Conservation (phyloP, 805 yeast species). For the Ogataea methylovora region DNA sequence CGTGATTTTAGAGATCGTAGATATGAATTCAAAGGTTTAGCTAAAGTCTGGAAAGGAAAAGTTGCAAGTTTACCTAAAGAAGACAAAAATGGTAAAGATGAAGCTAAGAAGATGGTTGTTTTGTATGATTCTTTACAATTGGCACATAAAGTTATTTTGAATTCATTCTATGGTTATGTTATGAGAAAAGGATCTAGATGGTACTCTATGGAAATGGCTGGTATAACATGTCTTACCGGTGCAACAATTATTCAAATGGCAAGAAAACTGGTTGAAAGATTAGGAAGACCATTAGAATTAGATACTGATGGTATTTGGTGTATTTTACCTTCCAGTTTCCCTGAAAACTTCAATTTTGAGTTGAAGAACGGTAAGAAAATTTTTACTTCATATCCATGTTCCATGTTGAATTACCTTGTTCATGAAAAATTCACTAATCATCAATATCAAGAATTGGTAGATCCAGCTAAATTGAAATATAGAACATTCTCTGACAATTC, state of each 20-base stretch:
- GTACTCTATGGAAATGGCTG: constrained; percentile 99
- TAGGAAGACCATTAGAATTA: constrained; percentile 91
- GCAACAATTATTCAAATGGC: constrained; percentile 99
- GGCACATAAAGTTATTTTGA: constrained; percentile 94
- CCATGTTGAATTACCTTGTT: constrained; percentile 90
- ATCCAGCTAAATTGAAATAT: constrained; percentile 60
- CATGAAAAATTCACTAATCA: constrained; percentile 88
- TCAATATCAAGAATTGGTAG: constrained; percentile 84
- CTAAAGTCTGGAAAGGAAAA: constrained; percentile 91
- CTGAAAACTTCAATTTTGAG: constrained; percentile 73
- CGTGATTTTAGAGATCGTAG: constrained; percentile 92
- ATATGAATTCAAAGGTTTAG: constrained; percentile 88
- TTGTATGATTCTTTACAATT: constrained; percentile 91
- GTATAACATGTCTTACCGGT: constrained; percentile 96
- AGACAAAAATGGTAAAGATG: constrained; percentile 66
- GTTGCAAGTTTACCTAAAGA: constrained; percentile 41
- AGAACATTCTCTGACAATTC: constrained; percentile 82
- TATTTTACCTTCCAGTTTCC: constrained; percentile 87
- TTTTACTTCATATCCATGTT: constrained; percentile 84
- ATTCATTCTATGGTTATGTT: constrained; percentile 95
- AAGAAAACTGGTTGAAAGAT: constrained; percentile 76
- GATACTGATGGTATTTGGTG: constrained; percentile 99
- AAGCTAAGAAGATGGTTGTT: constrained; percentile 90
- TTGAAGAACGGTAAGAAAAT: constrained; percentile 72
- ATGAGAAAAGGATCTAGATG: constrained; percentile 99